Evolutionary conservation across 805 yeast genomes (phyloP).

Genomic region (Scheffersomyces amazonensis): DNA sequence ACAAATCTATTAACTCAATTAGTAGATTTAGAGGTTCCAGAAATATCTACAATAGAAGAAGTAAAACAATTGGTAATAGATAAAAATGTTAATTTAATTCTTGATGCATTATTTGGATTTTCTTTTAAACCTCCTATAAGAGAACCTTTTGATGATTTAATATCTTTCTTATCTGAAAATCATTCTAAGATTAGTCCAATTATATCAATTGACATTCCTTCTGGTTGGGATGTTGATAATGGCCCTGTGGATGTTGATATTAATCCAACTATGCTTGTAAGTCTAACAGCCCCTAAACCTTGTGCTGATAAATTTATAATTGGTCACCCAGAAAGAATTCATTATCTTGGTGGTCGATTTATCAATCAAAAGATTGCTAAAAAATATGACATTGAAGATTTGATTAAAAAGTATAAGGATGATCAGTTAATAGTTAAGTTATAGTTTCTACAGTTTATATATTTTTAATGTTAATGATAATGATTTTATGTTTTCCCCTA

Average conservation of each 20-base stretch:
- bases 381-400: constrained; percentile 65
- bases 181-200: constrained; percentile 53
- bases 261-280: constrained; percentile 67
- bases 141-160: constrained; percentile 60
- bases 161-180: constrained; percentile 20
- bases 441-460: constrained; percentile 6
- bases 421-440: constrained; percentile 38
- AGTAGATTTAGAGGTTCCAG: constrained; percentile 56
- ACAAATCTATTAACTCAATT: constrained; percentile 64
- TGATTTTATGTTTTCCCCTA: neutral
- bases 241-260: constrained; percentile 61
- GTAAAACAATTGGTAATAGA: constrained; percentile 15
- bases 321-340: constrained; percentile 31
- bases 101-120: constrained; percentile 91
- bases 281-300: constrained; percentile 93
- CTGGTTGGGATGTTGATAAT: constrained; percentile 94
- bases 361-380: constrained; percentile 63
- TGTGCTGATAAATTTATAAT: constrained; percentile 54
- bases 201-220: constrained; percentile 85
- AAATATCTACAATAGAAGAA: constrained; percentile 42
- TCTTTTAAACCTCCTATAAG: constrained; percentile 88
- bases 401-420: constrained; percentile 24
- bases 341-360: constrained; percentile 91
- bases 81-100: constrained; percentile 28
- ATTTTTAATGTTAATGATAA: no score